Base-by-base conservation (phyloP, 2,329 filamentous ascomycete species). In the Nothophaeocryptopus gaeumannii region DNA sequence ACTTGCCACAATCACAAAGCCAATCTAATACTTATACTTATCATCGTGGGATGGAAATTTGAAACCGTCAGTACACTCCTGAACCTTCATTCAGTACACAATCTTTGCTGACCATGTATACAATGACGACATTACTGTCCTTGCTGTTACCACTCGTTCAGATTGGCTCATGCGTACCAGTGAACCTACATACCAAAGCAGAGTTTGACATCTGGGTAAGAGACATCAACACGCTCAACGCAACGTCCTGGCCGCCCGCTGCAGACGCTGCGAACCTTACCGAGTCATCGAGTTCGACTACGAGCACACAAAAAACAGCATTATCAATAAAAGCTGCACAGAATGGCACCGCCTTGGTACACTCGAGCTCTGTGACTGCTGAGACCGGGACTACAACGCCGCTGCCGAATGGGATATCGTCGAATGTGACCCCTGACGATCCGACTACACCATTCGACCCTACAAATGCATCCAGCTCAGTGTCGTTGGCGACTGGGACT, bases 151-250 rank as follows among this genome's bases (percentile, higher is more conserved):
- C 40, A 30, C 44, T 37, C 7, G 12, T 16, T 26, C 29, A 15
- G 11, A 30, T 34, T 26, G 37, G 8, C 5, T 4, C 37, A 40
- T 29, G 29, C 10, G 9, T 38, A 47, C 20, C 20, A 7, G 7
- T 26, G 45, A 15, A 13, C 36, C 5, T 15, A 10, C 10, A 29
- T 26, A 32, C 31, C 26, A 43, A 29, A 12, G 13, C 11, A 8
- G 13, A 30, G n/a, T 16, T 32, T 29, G 46, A 49, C 3, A 41
- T 55, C 16, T 54, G 48, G 50, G 45, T 59, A 5, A 40, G 49
- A 31, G 50, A 54, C 16, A 45, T 43, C 29, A 59, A 59, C 35
- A 59, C 57, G 14, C 50, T 59, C 16, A 59, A 59, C 8, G 50
- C 57, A 13, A 55, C 57, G 9, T 48, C 47, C 8, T 58, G 52